These are phyloP conservation scores for Aspergillus tanneri DNA, from an alignment of 2,329 filamentous ascomycete species.

Conservation along the genomic window DNA sequence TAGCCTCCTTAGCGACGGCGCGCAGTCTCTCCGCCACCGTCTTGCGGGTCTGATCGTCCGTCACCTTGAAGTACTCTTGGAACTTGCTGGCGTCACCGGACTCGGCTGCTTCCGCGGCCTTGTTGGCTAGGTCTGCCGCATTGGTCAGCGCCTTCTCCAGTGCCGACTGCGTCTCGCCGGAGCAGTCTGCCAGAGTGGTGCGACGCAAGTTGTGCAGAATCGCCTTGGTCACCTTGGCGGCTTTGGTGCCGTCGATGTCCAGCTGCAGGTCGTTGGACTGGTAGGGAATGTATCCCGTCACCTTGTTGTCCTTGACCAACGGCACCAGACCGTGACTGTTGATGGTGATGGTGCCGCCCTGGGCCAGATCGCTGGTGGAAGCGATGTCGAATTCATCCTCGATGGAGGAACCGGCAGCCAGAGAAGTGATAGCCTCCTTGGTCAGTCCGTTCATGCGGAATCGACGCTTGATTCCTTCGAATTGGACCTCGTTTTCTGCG, in stretches of 20 bases:
- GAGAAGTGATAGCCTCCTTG: constrained; percentile 29
- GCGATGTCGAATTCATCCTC: constrained; percentile 40
- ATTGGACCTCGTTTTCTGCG: constrained; percentile 30
- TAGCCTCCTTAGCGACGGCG: constrained; percentile 57
- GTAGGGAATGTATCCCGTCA: constrained; percentile 58
- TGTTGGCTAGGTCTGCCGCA: constrained; percentile 44
- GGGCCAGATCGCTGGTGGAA: constrained; percentile 41
- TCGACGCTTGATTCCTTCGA: constrained; percentile 33
- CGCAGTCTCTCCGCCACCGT: constrained; percentile 55
- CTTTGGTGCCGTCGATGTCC: constrained; percentile 56
- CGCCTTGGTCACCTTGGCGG: constrained; percentile 51
- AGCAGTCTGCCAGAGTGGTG: constrained; percentile 55
- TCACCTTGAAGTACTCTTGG: constrained; percentile 63
- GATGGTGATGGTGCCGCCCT: constrained; percentile 57
- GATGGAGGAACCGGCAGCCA: constrained; percentile 28
- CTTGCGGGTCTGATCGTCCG: constrained; percentile 44
- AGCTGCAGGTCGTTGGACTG: constrained; percentile 60
- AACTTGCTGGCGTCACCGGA: constrained; percentile 42
- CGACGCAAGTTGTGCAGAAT: constrained; percentile 48
- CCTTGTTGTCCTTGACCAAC: constrained; percentile 52
- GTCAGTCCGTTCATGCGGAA: constrained; percentile 30
- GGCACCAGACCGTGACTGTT: constrained; percentile 58
- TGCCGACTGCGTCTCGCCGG: constrained; percentile 46
- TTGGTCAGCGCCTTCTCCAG: constrained; percentile 56
- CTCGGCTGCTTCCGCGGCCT: constrained; percentile 55